These are phyloP conservation scores for Onygenales sp. DNA, from an alignment of 2,329 filamentous ascomycete genomes.

Conservation along the genomic window DNA sequence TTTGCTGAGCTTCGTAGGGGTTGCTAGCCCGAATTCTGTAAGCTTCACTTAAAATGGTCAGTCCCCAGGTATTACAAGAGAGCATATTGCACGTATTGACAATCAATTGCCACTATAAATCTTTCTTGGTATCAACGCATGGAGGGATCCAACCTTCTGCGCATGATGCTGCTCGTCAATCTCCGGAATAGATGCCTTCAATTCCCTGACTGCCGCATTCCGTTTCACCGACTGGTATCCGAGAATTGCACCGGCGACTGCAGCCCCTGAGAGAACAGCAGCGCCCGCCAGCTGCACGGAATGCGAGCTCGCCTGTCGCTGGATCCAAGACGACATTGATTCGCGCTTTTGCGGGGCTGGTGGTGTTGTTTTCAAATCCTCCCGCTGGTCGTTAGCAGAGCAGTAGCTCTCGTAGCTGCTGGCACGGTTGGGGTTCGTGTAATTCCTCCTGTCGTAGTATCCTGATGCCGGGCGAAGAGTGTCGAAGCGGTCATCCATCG, in stretches of 20 bases:
- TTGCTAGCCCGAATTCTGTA: conserved; percentile 39
- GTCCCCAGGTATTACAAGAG: conserved; percentile 8
- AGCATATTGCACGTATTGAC: neutral
- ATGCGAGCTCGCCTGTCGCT: conserved; percentile 32
- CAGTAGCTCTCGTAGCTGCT: neutral
- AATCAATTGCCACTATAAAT: neutral
- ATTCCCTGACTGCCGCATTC: conserved; percentile 44
- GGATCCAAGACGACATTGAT: conserved; percentile 36
- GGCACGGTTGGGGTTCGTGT: neutral
- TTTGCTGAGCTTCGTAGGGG: conserved; percentile 24
- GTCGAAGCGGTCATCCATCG: neutral
- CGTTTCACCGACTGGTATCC: conserved; percentile 48
- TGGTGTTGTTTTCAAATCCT: neutral
- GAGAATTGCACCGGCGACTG: conserved; percentile 43
- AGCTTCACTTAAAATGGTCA: conserved; percentile 37
- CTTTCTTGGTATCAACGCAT: no score
- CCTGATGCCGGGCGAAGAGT: neutral
- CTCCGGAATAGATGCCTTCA: conserved; percentile 55
- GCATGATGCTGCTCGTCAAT: conserved; percentile 39
- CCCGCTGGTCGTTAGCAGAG: neutral
- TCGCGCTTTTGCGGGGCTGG: neutral
- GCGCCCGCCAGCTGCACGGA: conserved; percentile 33
- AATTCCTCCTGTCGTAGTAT: neutral
- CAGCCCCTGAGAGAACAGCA: conserved; percentile 34
- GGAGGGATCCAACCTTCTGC: conserved; percentile 33